Percentiles rank a stretch among this genome's conserved stretches.
These are phyloP conservation scores for Starmerella floris DNA, from an alignment of 805 yeast genomes.

Conservation along the genomic window DNA sequence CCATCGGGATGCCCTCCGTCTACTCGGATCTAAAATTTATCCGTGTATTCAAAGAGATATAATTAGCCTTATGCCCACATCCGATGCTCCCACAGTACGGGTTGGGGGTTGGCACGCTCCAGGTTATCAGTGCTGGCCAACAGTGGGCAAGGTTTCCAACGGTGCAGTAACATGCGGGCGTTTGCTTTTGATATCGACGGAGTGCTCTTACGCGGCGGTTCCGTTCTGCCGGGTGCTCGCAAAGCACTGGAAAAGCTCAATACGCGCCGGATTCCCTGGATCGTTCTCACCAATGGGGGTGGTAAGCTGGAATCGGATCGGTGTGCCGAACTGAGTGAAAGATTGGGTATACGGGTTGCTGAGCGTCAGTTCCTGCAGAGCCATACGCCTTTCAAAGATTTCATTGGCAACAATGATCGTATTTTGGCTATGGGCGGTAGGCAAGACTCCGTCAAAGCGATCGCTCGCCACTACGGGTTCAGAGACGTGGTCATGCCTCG, in stretches of 20 bases:
- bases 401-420: conserved; percentile 51
- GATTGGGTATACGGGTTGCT: conserved; percentile 48
- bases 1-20: too few relatives aligned
- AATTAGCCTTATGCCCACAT: too few relatives aligned
- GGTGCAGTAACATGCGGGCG: conserved; percentile 33
- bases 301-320: conserved; percentile 70
- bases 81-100: too few relatives aligned
- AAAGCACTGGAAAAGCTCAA: conserved; percentile 61
- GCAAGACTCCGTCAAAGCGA: conserved; percentile 69
- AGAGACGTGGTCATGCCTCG: conserved; percentile 67
- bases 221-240: conserved; percentile 67
- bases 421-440: conserved; percentile 84
- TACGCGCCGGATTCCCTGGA: conserved; percentile 66
- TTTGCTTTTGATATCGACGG: conserved; percentile 92
- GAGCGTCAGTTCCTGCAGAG: conserved; percentile 81
- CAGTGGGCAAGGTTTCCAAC: too few relatives aligned
- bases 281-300: conserved; percentile 84
- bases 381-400: conserved; percentile 84
- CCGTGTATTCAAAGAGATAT: too few relatives aligned
- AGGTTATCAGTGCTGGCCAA: too few relatives aligned
- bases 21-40: too few relatives aligned
- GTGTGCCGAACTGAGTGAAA: conserved; percentile 52
- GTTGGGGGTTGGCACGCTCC: too few relatives aligned
- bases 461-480: conserved; percentile 76
- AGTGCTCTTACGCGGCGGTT: conserved; percentile 72